phyloP scores from a whole-genome alignment of 2,329 filamentous ascomycete species.

The Pyricularia grisea region DNA sequence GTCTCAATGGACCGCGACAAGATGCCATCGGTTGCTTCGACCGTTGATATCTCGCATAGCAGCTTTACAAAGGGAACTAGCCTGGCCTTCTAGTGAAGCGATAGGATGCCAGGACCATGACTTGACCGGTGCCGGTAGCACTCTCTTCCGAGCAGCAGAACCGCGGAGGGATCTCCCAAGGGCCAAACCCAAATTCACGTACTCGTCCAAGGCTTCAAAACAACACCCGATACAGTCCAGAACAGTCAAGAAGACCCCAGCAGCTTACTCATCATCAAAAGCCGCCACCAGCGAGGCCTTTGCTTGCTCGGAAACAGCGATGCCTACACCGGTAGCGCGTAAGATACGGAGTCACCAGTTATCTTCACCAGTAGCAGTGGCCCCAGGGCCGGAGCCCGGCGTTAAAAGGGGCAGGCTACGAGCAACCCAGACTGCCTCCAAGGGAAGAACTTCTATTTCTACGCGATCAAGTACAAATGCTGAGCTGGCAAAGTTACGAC shows the following conservation, averaged over 20 bases:
- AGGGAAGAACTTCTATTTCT: slow-evolving; percentile 4
- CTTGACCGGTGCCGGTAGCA: background rate
- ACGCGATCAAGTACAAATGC: slow-evolving; percentile 18
- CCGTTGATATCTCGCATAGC: slow-evolving; percentile 33
- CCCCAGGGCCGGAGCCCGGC: slow-evolving; percentile 3
- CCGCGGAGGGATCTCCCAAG: background rate
- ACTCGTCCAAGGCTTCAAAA: slow-evolving; percentile 11
- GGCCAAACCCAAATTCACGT: slow-evolving; percentile 10
- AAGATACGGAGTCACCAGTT: slow-evolving; percentile 18
- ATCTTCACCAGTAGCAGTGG: slow-evolving; percentile 16
- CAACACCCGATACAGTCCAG: background rate
- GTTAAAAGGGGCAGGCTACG: background rate
- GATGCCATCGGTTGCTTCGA: slow-evolving; percentile 36
- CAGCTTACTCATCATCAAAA: slow-evolving; percentile 5
- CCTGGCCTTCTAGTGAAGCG: background rate
- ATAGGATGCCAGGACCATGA: background rate
- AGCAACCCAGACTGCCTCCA: background rate
- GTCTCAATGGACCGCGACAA: slow-evolving; percentile 33
- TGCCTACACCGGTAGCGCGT: slow-evolving; percentile 22
- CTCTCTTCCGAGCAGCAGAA: background rate
- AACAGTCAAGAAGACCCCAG: background rate
- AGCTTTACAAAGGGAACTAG: slow-evolving; percentile 25
- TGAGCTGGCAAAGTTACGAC: slow-evolving; percentile 24
- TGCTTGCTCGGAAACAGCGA: slow-evolving; percentile 13
- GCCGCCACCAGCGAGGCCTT: slow-evolving; percentile 5